These are phyloP conservation scores for Amanita rimosa DNA, from an alignment of 768 basidiomycete species.

Conservation along the genomic window DNA sequence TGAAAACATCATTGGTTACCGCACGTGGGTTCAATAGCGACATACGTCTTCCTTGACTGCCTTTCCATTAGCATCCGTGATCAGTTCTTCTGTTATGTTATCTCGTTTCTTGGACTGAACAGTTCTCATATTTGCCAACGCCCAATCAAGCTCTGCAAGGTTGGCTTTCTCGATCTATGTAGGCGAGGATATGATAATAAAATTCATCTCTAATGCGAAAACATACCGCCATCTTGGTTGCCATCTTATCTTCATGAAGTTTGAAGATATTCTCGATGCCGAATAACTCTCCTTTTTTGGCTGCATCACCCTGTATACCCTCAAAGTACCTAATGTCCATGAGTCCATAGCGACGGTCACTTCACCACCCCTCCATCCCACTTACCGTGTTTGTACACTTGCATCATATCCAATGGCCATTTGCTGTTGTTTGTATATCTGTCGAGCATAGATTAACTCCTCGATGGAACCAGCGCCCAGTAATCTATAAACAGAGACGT, in stretches of 20 bases:
- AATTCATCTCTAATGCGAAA: not conserved
- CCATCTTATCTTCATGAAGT: conserved; percentile 55
- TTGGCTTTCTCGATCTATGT: conserved; percentile 69
- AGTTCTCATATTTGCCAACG: conserved; percentile 52
- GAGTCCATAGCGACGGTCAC: not conserved
- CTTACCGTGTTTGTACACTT: conserved; percentile 69
- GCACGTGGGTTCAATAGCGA: not conserved
- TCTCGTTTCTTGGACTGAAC: conserved; percentile 22
- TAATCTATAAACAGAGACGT: conserved; percentile 76
- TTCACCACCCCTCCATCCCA: not conserved
- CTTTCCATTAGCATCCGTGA: conserved; percentile 30
- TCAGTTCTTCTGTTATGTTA: conserved; percentile 25
- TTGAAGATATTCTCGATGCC: conserved; percentile 81
- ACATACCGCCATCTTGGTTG: conserved; percentile 66
- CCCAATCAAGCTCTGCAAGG: conserved; percentile 72
- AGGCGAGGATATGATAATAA: not conserved
- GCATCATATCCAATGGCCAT: conserved; percentile 87
- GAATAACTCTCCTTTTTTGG: conserved; percentile 72
- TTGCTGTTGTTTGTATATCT: conserved; percentile 89
- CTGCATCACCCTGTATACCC: conserved; percentile 71
- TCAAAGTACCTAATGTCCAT: conserved; percentile 50
- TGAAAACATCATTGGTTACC: not conserved
- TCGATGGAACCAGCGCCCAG: conserved; percentile 83
- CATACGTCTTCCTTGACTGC: conserved; percentile 32
- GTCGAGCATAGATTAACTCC: conserved; percentile 80